Evolutionary conservation across 345 rosid genomes (phyloP).

Genomic region (Acer campestre): DNA sequence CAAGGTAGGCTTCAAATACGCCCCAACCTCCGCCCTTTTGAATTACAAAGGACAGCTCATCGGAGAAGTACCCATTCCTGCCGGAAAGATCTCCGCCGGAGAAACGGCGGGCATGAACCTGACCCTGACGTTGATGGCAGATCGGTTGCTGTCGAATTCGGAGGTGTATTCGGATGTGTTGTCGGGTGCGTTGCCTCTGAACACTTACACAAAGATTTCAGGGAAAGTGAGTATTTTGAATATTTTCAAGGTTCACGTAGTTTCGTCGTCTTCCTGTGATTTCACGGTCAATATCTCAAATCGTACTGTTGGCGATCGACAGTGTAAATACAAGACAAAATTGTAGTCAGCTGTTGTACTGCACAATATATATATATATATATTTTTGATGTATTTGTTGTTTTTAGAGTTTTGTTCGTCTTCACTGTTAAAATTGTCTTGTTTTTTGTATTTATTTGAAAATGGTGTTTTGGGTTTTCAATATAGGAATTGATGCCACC

Average conservation of each 20-base stretch:
- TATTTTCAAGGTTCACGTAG: constrained; percentile 45
- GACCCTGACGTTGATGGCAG: constrained; percentile 65
- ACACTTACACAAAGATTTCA: constrained; percentile 39
- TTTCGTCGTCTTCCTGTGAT: constrained; percentile 58
- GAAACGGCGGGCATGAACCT: constrained; percentile 50
- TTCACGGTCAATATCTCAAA: constrained; percentile 44
- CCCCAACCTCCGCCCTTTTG: constrained; percentile 41
- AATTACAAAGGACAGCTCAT: constrained; percentile 60
- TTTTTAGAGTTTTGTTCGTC: too few species aligned
- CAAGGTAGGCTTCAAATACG: constrained; percentile 62
- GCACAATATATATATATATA: too few species aligned
- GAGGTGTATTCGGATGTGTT: constrained; percentile 38
- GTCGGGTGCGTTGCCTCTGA: constrained; percentile 48
- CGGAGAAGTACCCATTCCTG: constrained; percentile 76
- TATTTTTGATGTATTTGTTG: too few species aligned
- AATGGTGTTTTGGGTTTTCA: too few species aligned
- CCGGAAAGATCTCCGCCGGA: constrained; percentile 47
- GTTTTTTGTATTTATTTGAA: too few species aligned
- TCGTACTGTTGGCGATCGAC: constrained; percentile 46
- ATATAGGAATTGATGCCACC: too few species aligned
- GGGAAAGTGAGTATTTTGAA: constrained; percentile 62
- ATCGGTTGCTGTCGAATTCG: constrained; percentile 51
- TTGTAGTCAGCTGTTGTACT: constrained; percentile 30
- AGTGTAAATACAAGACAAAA: constrained; percentile 61
- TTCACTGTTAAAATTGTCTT: too few species aligned